Conservation (phyloP, 495 filamentous ascomycete species). For the Penicillium psychrofluorescens region DNA sequence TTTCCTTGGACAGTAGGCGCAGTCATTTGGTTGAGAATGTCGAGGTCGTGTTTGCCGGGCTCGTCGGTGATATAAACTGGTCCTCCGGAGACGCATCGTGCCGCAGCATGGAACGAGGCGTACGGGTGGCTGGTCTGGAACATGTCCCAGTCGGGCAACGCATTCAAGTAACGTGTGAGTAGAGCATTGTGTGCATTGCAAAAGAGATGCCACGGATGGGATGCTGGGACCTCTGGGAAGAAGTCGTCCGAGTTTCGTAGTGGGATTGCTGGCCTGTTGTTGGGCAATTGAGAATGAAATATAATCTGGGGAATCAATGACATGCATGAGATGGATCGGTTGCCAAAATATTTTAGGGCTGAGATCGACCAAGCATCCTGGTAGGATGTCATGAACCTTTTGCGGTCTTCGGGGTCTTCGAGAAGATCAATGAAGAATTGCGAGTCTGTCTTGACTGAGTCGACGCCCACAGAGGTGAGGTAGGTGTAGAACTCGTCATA, state of each 20-base stretch:
- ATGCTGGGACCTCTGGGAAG: conserved; percentile 69
- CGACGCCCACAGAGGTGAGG: conserved; percentile 58
- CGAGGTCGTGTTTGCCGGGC: conserved; percentile 70
- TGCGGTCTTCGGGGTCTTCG: conserved; percentile 56
- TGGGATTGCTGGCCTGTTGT: conserved; percentile 58
- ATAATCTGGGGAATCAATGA: conserved; percentile 75
- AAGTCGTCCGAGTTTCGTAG: conserved; percentile 92
- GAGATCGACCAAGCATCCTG: conserved; percentile 81
- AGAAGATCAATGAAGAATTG: conserved; percentile 82
- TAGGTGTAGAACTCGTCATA: conserved; percentile 92
- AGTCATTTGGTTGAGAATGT: conserved; percentile 72
- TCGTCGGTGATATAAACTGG: conserved; percentile 91
- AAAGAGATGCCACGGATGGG: conserved; percentile 92
- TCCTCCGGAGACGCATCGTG: conserved; percentile 81
- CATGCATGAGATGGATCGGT: conserved; percentile 85
- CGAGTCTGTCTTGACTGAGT: conserved; percentile 84
- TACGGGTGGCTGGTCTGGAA: conserved; percentile 84
- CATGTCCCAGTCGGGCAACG: conserved; percentile 97
- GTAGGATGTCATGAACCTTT: conserved; percentile 62
- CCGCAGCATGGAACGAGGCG: conserved; percentile 78
- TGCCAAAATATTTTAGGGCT: conserved; percentile 68
- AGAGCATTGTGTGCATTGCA: conserved; percentile 89
- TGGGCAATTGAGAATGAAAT: conserved; percentile 74
- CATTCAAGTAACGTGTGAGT: conserved; percentile 64
- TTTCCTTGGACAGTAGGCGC: conserved; percentile 56